Evolutionary conservation across 306 rosid genomes (phyloP), one percentile per base, ranked within the genome.

Genomic region (Spatholobus suberectus): DNA sequence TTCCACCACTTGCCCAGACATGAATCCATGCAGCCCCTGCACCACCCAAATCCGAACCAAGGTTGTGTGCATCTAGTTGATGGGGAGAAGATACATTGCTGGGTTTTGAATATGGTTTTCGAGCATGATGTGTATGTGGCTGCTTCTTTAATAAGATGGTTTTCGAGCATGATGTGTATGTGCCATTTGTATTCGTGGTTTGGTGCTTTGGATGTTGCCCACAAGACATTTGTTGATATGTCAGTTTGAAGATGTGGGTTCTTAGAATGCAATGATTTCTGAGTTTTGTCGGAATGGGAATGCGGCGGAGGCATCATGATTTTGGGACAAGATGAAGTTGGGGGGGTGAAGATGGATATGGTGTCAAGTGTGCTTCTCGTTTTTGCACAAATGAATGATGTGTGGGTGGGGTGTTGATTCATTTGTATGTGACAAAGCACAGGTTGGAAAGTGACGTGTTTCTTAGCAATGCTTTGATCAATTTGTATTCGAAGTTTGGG

Each of bases 181-280:
- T 87, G 15, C 6, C 24, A 84, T 78, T 51, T 87, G 63, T 87
- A 87, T 44, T 79, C 88, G 8, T 41, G 88, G 47, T 87, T 82
- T 78, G 77, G 85, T 35, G 43, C 20, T 62, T 29, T 84, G 2
- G 55, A 61, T 73, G 77, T 17, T 78, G 86, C 90, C 0, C 26
- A 61, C 14, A 78, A 82, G 63, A 7, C 85, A 75, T 87, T 87
- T 84, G 80, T 49, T 18, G 81, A 74, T 63, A 87, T 87, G 90
- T 78, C 83, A 0, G 77, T 74, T 5, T 75, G 86, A n/a, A 4
- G 90, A 87, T 70, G 57, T 87, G 73, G 88, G 90, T 1, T 81
- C 88, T 69, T 87, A 88, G 90, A 87, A 87, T 63, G 88, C 90
- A 3, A 87, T 87, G 90, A 85, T 87, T 73, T 85, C 86, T 2